A percentile compares a stretch with the other conserved stretches of the same genome.
These are phyloP conservation scores for Rhizopus delemar DNA, from an alignment of 371 early-diverging fungal species.

Conservation along the genomic window DNA sequence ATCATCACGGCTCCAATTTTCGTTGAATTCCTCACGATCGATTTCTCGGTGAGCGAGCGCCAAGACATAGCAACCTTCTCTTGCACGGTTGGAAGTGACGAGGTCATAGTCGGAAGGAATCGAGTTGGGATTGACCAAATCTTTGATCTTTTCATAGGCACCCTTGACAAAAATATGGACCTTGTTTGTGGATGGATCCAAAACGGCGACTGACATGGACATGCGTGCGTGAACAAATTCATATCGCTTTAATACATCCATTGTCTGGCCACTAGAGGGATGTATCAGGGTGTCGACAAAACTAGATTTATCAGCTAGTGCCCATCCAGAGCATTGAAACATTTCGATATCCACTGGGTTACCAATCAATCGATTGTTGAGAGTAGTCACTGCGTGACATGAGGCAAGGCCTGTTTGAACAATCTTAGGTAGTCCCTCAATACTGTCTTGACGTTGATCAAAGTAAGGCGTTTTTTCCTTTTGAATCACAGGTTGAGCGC, in stretches of 20 bases:
- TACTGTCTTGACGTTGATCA: conserved; percentile 33
- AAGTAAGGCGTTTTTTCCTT: conserved; percentile 35
- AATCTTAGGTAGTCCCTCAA: conserved; percentile 37
- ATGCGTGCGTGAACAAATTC: conserved; percentile 86
- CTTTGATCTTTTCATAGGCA: conserved; percentile 77
- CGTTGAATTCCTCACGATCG: conserved; percentile 21
- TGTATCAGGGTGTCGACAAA: conserved; percentile 50
- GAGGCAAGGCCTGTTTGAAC: conserved; percentile 70
- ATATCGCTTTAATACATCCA: conserved; percentile 68
- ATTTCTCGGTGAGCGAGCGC: conserved; percentile 66
- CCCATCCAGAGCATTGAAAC: conserved; percentile 74
- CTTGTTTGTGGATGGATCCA: conserved; percentile 55
- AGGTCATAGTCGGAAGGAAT: conserved; percentile 69
- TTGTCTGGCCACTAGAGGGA: conserved; percentile 21
- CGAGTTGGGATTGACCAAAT: conserved; percentile 50
- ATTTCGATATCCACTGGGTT: conserved; percentile 94
- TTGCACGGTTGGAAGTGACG: conserved; percentile 59
- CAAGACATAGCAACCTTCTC: conserved; percentile 80
- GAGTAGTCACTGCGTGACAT: conserved; percentile 82
- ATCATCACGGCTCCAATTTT: conserved; percentile 57
- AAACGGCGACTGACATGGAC: conserved; percentile 84
- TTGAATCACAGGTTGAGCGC: conserved; percentile 39
- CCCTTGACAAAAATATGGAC: conserved; percentile 81
- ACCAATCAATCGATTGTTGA: conserved; percentile 67
- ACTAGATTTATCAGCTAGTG: conserved; percentile 26